Conservation (phyloP, 331 rosid species). For the Dryas integrifolia region DNA sequence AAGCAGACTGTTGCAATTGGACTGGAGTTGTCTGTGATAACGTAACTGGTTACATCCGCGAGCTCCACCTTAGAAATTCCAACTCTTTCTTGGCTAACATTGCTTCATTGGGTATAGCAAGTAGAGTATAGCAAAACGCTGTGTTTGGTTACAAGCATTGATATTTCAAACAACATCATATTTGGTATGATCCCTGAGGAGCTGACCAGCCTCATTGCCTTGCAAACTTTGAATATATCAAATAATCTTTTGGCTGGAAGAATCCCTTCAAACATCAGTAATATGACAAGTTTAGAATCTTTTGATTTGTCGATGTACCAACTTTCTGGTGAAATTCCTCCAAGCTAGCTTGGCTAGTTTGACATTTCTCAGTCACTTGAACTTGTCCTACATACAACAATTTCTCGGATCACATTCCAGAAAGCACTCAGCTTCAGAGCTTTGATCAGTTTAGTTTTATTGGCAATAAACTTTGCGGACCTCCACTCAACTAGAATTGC, state of each 20-base stretch:
- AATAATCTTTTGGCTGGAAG: slow-evolving; percentile 24
- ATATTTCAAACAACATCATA: slow-evolving; percentile 33
- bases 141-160: slow-evolving; percentile 11
- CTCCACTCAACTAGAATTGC: slow-evolving; percentile 12
- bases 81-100: too few species aligned
- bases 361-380: slow-evolving; percentile 11
- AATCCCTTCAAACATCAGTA: slow-evolving; percentile 11
- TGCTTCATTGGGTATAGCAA: too few species aligned
- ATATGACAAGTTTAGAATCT: background rate
- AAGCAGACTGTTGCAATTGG: slow-evolving; percentile 27
- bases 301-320: slow-evolving; percentile 25
- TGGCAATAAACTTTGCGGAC: slow-evolving; percentile 17
- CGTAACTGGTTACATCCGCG: background rate
- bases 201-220: slow-evolving; percentile 1
- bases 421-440: slow-evolving; percentile 17
- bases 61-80: background rate
- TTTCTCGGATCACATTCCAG: slow-evolving; percentile 1
- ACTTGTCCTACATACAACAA: slow-evolving; percentile 27
- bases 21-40: slow-evolving; percentile 25
- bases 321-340: slow-evolving; percentile 21
- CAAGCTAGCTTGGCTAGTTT: slow-evolving; percentile 1
- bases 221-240: slow-evolving; percentile 33
- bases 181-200: slow-evolving; percentile 29
- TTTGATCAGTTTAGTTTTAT: slow-evolving; percentile 4
- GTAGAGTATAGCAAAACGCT: slow-evolving; percentile 9